These are phyloP conservation scores for Fraxinus velutina DNA, from an alignment of 305 asterid genomes.

Conservation along the genomic window DNA sequence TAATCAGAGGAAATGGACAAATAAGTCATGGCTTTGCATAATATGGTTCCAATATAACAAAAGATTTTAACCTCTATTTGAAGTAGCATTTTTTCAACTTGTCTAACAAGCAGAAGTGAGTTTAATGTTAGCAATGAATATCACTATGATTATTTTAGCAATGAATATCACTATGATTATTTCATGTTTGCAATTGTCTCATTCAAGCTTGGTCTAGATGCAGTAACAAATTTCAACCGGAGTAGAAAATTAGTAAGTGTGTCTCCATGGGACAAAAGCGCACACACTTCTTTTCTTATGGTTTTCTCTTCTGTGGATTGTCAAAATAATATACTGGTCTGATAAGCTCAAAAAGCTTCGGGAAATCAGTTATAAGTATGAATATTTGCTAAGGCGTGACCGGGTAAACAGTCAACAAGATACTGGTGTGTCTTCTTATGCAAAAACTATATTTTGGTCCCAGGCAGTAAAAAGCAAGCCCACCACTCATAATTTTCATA, in stretches of 20 bases:
- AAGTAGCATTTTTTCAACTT: neutral
- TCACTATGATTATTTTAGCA: neutral
- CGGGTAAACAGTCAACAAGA: neutral
- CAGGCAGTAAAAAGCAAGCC: neutral
- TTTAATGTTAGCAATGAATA: neutral
- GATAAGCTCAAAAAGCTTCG: neutral
- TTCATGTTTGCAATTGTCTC: neutral
- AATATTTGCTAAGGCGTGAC: neutral
- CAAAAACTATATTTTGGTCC: neutral
- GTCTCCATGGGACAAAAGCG: neutral
- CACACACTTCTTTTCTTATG: neutral
- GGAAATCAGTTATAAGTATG: neutral
- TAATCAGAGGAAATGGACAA: neutral
- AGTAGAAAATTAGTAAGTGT: neutral
- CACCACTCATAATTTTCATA: neutral
- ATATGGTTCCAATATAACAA: neutral
- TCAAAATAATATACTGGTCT: neutral
- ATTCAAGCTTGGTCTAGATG: neutral
- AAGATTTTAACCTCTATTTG: neutral
- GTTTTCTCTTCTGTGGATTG: neutral
- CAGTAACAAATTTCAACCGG: neutral
- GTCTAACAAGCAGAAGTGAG: neutral
- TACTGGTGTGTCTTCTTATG: neutral
- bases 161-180: neutral
- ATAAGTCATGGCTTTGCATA: neutral